Conservation (phyloP, 345 rosid species). For the Hypericum perforatum region DNA sequence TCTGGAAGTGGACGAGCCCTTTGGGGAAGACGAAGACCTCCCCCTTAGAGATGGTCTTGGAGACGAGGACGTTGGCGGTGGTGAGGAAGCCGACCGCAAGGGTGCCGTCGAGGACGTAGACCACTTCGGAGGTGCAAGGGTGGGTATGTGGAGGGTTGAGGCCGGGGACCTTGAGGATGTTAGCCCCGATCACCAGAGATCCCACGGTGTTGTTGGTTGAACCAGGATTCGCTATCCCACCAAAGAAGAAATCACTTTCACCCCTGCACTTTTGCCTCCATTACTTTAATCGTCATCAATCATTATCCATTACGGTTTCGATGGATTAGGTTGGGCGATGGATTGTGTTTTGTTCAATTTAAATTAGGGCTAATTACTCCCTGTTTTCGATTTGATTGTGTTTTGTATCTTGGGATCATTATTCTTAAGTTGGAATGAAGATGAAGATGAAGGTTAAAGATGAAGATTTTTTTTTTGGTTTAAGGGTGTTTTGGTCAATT, state of each 20-base stretch:
- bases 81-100: conserved; percentile 25
- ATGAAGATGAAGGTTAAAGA: no score
- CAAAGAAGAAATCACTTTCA: conserved; percentile 18
- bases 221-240: conserved; percentile 10
- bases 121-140: conserved; percentile 23
- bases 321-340: no score
- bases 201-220: conserved; percentile 12
- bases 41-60: conserved; percentile 12
- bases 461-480: no score
- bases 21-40: conserved; percentile 18
- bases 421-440: no score
- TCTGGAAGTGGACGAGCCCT: conserved; percentile 22
- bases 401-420: no score
- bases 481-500: no score
- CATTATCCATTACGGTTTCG: no score
- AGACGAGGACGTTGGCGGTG: conserved; percentile 15
- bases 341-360: no score
- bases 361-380: no score
- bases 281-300: no score
- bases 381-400: no score
- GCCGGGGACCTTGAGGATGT: conserved; percentile 16
- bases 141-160: conserved; percentile 24
- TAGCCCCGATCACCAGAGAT: conserved; percentile 12
- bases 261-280: conserved; percentile 10
- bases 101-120: conserved; percentile 19